Conservation (phyloP, 2,329 filamentous ascomycete species). For the Penicillium aurantiogriseum region DNA sequence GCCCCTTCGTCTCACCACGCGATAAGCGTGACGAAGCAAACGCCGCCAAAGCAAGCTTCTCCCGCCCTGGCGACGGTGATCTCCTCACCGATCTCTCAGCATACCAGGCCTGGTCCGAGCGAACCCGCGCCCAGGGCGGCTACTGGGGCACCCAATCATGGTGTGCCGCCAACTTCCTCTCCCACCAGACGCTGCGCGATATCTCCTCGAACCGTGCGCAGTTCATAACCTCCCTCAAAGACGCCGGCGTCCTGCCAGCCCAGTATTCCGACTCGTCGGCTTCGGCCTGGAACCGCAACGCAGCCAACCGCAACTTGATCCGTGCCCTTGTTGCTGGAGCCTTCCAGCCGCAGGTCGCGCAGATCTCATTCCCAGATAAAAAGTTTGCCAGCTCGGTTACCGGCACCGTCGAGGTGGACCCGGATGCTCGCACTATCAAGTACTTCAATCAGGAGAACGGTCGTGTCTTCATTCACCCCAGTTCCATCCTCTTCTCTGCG, state of each 20-base stretch:
- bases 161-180: slow-evolving; percentile 84
- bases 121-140: slow-evolving; percentile 50
- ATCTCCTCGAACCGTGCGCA: slow-evolving; percentile 84
- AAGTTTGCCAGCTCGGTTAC: slow-evolving; percentile 87
- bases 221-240: slow-evolving; percentile 79
- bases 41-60: slow-evolving; percentile 71
- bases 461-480: slow-evolving; percentile 89
- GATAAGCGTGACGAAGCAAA: slow-evolving; percentile 81
- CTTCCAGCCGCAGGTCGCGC: slow-evolving; percentile 81
- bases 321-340: slow-evolving; percentile 70
- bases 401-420: slow-evolving; percentile 88
- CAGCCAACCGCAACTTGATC: slow-evolving; percentile 52
- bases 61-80: slow-evolving; percentile 71
- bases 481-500: slow-evolving; percentile 78
- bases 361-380: slow-evolving; percentile 92
- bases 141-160: slow-evolving; percentile 58
- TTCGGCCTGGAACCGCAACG: slow-evolving; percentile 31
- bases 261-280: slow-evolving; percentile 42
- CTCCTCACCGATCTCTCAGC: slow-evolving; percentile 82
- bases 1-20: slow-evolving; percentile 80
- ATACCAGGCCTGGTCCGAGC: slow-evolving; percentile 76
- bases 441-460: slow-evolving; percentile 86
- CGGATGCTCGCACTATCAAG: slow-evolving; percentile 86
- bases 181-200: slow-evolving; percentile 77
- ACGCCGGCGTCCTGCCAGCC: slow-evolving; percentile 72